Conservation (phyloP, 345 rosid species). For the Nasturtium officinale region DNA sequence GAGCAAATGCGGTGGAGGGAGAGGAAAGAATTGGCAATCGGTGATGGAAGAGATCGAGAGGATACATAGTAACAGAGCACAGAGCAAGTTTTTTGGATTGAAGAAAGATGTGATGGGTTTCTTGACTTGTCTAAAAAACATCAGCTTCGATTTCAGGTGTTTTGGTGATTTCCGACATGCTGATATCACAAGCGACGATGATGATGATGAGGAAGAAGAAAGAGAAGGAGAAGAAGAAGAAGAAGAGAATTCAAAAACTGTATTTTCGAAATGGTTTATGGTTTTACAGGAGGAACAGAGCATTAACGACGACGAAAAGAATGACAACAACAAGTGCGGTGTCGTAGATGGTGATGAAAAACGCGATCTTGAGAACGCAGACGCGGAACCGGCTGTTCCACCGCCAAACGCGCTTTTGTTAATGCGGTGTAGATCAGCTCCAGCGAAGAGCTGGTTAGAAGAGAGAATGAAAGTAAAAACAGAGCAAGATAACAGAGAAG, state of each 20-base stretch:
- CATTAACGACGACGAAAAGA: constrained; percentile 34
- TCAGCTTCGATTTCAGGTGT: constrained; percentile 65
- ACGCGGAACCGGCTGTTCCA: constrained; percentile 54
- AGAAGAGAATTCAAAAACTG: constrained; percentile 55
- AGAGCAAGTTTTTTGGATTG: constrained; percentile 61
- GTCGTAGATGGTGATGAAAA: constrained; percentile 19
- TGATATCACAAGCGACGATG: constrained; percentile 54
- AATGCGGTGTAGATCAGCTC: constrained; percentile 88
- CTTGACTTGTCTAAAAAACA: constrained; percentile 63
- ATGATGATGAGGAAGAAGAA: constrained; percentile 39
- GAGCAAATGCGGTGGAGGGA: constrained; percentile 41
- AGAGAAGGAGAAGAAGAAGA: constrained; percentile 39
- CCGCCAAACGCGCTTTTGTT: constrained; percentile 77
- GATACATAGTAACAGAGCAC: constrained; percentile 50
- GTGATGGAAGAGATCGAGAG: constrained; percentile 79
- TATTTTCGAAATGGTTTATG: constrained; percentile 82
- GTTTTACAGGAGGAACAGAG: constrained; percentile 62
- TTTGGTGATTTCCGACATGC: constrained; percentile 63
- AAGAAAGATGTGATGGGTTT: constrained; percentile 77
- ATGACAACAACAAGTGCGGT: neutral
- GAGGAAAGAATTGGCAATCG: constrained; percentile 72
- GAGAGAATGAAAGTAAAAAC: constrained; percentile 37
- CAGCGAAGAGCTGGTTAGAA: constrained; percentile 65
- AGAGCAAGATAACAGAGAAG: constrained; percentile 16
- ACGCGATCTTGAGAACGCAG: constrained; percentile 4